Base-by-base conservation (phyloP, 139 green algal species). In the Astrephomene gubernaculifera region DNA sequence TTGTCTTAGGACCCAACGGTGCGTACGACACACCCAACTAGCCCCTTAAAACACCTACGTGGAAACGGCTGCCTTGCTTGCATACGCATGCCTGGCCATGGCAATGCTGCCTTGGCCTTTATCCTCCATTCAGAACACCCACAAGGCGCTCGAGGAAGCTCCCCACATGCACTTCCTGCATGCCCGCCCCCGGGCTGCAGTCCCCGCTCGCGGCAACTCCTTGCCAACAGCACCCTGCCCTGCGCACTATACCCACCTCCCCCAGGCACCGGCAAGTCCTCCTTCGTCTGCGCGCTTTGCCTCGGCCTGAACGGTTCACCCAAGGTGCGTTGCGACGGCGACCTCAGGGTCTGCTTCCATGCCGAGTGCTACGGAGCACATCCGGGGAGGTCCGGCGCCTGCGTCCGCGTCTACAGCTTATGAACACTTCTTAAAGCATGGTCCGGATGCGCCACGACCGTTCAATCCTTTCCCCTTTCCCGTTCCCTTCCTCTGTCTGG, bases 1-100 rank as follows among this genome's bases (percentile, higher is more conserved):
- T 99, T 24, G 91, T 99, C 14, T 75, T 99, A 0, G 97, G 97
- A 0, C 97, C 97, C 21, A 99, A 99, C 71, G 97, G 93, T 96
- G 73, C 33, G 90, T 43, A n/a, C 5, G 9, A 19, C 57, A 49
- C 25, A 2, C 39, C 17, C 68, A 19, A 54, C 39, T 7, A 4
- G 14, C 68, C 17, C 39, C 54, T 53, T 25, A 7, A 2, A 45
- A 36, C 5, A 45, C 12, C 17, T 17, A 1, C 8, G 36, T 8
- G 21, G 36, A 73, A 1, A 41, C 31, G 10, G 21, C 0, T 84
- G 61, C 9, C 69, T 57, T 57, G 49, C 12, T 57, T 57, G 49
- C 12, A 57, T 25, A 57, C 17, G 14, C 49, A 57, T 57, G 12
- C 49, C 49, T 25, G 14, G 12, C 14, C 17, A 17, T 57, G 14